A percentile compares a stretch with the other conserved stretches of the same genome.
Evolutionary conservation across 208 protist species (phyloP).

Genomic region (Leishmania tropica): DNA sequence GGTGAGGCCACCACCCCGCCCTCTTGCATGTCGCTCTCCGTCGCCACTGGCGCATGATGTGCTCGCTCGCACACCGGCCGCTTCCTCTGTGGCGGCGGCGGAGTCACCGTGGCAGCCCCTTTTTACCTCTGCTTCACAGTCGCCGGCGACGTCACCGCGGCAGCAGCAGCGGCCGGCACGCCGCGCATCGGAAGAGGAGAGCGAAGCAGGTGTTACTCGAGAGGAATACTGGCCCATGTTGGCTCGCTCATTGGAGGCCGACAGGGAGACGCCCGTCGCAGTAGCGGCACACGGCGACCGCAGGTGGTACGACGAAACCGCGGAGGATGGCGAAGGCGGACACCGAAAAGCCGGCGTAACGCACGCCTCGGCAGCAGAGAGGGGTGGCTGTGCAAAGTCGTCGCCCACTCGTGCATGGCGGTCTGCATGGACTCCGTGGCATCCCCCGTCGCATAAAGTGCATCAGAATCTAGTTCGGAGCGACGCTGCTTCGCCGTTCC

Average conservation of each 20-base stretch:
- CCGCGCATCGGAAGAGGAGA: background rate
- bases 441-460: background rate
- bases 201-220: background rate
- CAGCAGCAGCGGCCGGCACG: background rate
- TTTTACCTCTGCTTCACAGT: background rate
- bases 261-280: background rate
- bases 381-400: background rate
- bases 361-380: background rate
- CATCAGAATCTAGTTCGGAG: background rate
- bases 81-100: background rate
- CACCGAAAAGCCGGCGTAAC: background rate
- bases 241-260: background rate
- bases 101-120: conserved; percentile 4
- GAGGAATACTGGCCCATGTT: background rate
- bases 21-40: background rate
- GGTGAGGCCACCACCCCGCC: background rate
- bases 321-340: background rate
- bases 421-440: background rate
- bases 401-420: background rate
- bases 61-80: background rate
- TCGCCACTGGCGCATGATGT: background rate
- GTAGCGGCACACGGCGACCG: background rate
- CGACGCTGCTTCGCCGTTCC: background rate
- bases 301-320: background rate
- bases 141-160: background rate